Evolutionary conservation across 768 basidiomycete genomes (phyloP), one percentile per base, ranked within the genome.

Genomic region (Tulasnella sp.): DNA sequence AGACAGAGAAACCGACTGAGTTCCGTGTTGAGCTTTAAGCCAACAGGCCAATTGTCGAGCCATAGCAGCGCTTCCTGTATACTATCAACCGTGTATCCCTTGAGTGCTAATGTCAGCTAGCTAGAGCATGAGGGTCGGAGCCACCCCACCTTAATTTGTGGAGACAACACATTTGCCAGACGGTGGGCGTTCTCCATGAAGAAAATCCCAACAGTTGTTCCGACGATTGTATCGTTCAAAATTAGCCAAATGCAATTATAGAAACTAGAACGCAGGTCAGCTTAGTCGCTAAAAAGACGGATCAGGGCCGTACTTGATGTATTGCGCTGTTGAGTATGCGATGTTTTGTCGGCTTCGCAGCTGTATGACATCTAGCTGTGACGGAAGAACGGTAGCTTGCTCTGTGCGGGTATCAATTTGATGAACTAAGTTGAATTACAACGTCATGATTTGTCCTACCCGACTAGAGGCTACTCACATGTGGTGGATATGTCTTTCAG

Each of bases 21-120:
- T 63, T 97, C 88, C 0, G 89, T 88, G 65, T 98, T 98, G 51
- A 99, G 81, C 69, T 99, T 99, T 37, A 99, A 71, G 0, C 96
- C 94, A 1, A 83, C 91, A 0, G 94, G 94, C 94, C 94, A 98
- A 59, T 85, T 80, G 67, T 96, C 86, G 11, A 99, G 75, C 93
- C 92, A 97, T 1, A 74, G 63, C 2, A 97, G 72, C 0, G 76
- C 73, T 14, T 71, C 69, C 40, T 77, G 75, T 7, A 84, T 66
- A 46, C 71, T 69, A 2, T 72, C 65, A 4, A 84, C 71, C 1
- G 81, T 65, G 59, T 73, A 69, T 1, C 31, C 42, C 72, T 74
- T 25, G 7, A 6, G 19, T 51, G 15, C 40, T 7, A 25, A 45
- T 37, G 23, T 27, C 6, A 21, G 35, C 27, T 1, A 45, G 17